Percentiles rank a stretch among this genome's conserved stretches.
Conservation (phyloP, 2,329 filamentous ascomycete genomes). For the Talaromyces sp. region DNA sequence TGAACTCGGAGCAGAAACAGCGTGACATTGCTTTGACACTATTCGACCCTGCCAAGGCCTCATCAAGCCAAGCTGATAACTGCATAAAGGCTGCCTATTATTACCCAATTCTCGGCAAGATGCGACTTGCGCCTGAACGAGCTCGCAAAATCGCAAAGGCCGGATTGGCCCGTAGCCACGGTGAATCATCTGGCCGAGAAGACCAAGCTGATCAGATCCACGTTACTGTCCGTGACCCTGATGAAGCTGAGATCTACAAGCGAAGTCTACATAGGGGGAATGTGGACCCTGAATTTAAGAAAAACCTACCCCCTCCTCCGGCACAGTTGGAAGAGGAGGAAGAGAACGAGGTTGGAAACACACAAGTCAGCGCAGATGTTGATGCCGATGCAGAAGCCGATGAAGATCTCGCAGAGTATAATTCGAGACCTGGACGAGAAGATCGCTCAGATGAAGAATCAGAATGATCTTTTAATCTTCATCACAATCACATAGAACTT, state of each 20-base stretch:
- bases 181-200: conserved; percentile 33
- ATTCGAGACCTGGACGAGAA: not conserved
- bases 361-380: conserved; percentile 8
- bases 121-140: conserved; percentile 52
- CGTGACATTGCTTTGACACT: conserved; percentile 58
- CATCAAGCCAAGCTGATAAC: conserved; percentile 21
- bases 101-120: conserved; percentile 58
- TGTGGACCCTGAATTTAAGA: conserved; percentile 45
- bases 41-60: conserved; percentile 47
- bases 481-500: not conserved
- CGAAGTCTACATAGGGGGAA: conserved; percentile 44
- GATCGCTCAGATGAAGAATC: conserved; percentile 13
- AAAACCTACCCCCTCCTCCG: conserved; percentile 35
- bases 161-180: conserved; percentile 37
- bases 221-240: conserved; percentile 49
- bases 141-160: conserved; percentile 43
- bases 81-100: conserved; percentile 58
- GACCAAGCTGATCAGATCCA: conserved; percentile 54
- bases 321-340: conserved; percentile 22
- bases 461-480: not conserved
- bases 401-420: conserved; percentile 3
- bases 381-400: conserved; percentile 15
- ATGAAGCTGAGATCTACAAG: conserved; percentile 48
- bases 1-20: conserved; percentile 51
- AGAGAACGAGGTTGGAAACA: conserved; percentile 3